phyloP scores from a whole-genome alignment of 1,284 basidiomycete species.

The Ganoderma resinaceum region DNA sequence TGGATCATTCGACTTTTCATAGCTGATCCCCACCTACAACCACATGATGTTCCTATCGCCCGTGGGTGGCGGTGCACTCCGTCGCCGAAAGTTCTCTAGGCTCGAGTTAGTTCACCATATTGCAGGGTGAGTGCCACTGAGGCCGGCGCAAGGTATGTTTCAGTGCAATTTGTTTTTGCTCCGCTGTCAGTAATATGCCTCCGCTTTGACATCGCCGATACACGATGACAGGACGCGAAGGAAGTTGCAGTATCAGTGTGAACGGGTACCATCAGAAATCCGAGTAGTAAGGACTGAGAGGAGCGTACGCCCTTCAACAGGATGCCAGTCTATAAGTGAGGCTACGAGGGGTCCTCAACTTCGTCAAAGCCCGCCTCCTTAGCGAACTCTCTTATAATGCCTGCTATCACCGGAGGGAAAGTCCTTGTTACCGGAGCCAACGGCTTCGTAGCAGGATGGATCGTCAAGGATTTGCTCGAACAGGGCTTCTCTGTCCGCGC shows the following conservation, averaged over 20 bases:
- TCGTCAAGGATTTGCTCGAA: constrained; percentile 46
- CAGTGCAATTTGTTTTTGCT: too few species aligned
- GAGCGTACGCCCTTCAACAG: too few species aligned
- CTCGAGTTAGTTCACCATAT: not conserved
- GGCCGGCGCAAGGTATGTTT: too few species aligned
- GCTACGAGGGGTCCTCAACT: not conserved
- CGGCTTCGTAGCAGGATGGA: constrained; percentile 45
- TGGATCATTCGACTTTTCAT: not conserved
- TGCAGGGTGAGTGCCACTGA: not conserved
- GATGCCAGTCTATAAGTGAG: not conserved
- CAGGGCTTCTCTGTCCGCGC: constrained; percentile 57
- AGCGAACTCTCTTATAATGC: constrained; percentile 29
- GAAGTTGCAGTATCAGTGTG: too few species aligned
- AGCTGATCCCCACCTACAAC: not conserved
- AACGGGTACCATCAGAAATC: too few species aligned
- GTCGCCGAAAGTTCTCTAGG: not conserved
- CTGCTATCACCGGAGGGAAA: constrained; percentile 12
- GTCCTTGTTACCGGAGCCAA: constrained; percentile 25
- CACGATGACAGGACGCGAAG: too few species aligned
- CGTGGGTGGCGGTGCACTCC: not conserved
- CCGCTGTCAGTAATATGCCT: too few species aligned
- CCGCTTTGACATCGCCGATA: too few species aligned
- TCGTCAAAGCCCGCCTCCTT: not conserved
- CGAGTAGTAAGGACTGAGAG: too few species aligned
- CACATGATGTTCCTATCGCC: not conserved